phyloP scores from a whole-genome alignment of 2,329 filamentous ascomycete genomes.

The Penicillium italicum region DNA sequence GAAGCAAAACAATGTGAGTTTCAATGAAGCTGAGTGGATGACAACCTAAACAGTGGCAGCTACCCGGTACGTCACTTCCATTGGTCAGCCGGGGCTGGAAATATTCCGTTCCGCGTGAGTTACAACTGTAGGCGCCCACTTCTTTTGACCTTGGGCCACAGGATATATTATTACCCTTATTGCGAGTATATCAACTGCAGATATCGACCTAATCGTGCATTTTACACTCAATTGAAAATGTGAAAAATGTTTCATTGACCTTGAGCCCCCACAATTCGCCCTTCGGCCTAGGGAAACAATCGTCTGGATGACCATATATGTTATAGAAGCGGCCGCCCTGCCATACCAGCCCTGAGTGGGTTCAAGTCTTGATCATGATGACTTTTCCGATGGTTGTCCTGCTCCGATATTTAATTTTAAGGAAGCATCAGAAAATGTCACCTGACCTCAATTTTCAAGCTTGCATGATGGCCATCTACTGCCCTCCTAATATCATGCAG shows the following conservation, averaged over 20 bases:
- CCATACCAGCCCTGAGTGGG: not conserved
- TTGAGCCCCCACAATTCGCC: not conserved
- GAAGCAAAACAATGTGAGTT: not conserved
- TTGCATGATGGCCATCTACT: not conserved
- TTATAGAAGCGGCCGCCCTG: no score
- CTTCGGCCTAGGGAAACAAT: not conserved
- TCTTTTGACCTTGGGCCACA: not conserved
- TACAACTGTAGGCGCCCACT: not conserved
- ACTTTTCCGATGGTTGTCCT: not conserved
- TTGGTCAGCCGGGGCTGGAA: slow-evolving; percentile 2
- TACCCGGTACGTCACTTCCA: slow-evolving; percentile 6
- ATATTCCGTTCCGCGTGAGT: not conserved
- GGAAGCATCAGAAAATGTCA: not conserved
- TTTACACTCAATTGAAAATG: no score
- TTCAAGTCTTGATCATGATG: not conserved
- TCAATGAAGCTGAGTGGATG: not conserved
- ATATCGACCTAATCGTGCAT: not conserved
- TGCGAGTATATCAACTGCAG: not conserved
- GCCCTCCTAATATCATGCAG: not conserved
- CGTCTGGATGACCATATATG: not conserved
- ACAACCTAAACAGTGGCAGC: slow-evolving; percentile 3
- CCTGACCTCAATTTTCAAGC: not conserved
- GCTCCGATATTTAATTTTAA: not conserved
- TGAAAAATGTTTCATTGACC: not conserved
- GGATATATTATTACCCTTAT: not conserved